A percentile compares a stretch with the other conserved stretches of the same genome.
These are phyloP conservation scores for Phytopythium kandeliae DNA, from an alignment of 352 stramenopile genomes.

Conservation along the genomic window DNA sequence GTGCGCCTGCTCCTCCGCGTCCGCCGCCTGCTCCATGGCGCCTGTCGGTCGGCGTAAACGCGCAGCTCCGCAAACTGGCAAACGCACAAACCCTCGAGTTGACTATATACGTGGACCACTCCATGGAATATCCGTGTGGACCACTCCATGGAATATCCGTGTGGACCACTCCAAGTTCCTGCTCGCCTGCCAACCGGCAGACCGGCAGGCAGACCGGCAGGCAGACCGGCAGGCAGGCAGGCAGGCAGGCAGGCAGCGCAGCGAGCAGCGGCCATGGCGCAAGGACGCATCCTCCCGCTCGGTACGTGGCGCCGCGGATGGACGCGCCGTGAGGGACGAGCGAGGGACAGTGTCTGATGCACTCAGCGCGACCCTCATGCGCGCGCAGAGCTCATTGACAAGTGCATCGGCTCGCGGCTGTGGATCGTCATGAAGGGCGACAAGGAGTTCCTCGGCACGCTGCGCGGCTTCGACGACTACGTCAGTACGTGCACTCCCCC, in stretches of 20 bases:
- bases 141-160: not conserved
- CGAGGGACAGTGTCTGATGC: too few relatives aligned
- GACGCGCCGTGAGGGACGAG: too few relatives aligned
- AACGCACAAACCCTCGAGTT: too few relatives aligned
- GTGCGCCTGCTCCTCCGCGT: constrained; percentile 74
- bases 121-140: not conserved
- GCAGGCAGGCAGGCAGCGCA: too few relatives aligned
- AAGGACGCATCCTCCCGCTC: constrained; percentile 73
- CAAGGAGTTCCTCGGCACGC: constrained; percentile 94
- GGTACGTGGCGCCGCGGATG: constrained; percentile 43
- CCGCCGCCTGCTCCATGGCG: constrained; percentile 42
- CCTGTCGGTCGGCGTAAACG: too few relatives aligned
- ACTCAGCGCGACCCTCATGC: too few relatives aligned
- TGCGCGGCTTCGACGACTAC: constrained; percentile 96
- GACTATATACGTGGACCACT: not conserved
- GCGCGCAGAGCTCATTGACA: constrained; percentile 98
- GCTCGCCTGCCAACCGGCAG: too few relatives aligned
- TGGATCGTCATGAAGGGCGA: constrained; percentile 99
- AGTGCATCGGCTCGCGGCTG: constrained; percentile 97
- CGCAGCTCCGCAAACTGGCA: too few relatives aligned
- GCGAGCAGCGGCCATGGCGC: constrained; percentile 36
- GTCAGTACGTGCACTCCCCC: constrained; percentile 86
- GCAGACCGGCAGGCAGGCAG: too few relatives aligned
- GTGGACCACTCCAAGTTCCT: too few relatives aligned
- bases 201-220: too few relatives aligned